phyloP scores from a whole-genome alignment of 1,284 basidiomycete species.

The Apiotrichum brassicae region DNA sequence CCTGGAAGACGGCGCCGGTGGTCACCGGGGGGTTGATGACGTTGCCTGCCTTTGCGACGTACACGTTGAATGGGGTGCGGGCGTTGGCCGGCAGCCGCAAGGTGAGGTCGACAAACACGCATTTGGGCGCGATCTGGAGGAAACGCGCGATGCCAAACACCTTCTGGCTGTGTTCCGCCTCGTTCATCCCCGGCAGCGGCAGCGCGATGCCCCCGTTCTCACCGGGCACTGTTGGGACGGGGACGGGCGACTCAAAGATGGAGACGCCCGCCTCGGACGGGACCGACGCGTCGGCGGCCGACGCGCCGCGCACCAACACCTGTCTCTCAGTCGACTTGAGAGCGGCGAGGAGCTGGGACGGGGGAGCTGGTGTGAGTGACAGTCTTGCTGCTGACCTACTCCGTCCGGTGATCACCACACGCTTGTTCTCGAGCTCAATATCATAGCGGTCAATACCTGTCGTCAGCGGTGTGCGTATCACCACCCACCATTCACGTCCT shows the following conservation, averaged over 20 bases:
- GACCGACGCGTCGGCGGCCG: slow-evolving; percentile 21
- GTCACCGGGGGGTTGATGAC: slow-evolving; percentile 42
- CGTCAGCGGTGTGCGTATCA: not conserved
- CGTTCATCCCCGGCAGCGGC: slow-evolving; percentile 36
- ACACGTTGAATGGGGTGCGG: slow-evolving; percentile 22
- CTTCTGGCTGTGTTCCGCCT: slow-evolving; percentile 43
- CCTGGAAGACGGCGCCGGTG: slow-evolving; percentile 35
- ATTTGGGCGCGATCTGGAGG: slow-evolving; percentile 44
- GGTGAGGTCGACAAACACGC: slow-evolving; percentile 45
- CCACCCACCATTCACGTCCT: slow-evolving; percentile 28
- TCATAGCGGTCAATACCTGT: slow-evolving; percentile 45
- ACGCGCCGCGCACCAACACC: slow-evolving; percentile 47
- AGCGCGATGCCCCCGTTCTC: slow-evolving; percentile 23
- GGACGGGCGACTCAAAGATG: slow-evolving; percentile 46
- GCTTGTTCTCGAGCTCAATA: slow-evolving; percentile 45
- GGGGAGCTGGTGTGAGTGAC: slow-evolving; percentile 35
- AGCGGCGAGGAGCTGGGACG: slow-evolving; percentile 43
- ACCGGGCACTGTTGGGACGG: slow-evolving; percentile 19
- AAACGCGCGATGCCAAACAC: slow-evolving; percentile 48
- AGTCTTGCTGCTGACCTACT: slow-evolving; percentile 23
- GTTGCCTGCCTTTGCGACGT: slow-evolving; percentile 44
- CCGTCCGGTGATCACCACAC: slow-evolving; percentile 44
- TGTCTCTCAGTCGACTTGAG: slow-evolving; percentile 47
- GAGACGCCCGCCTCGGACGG: slow-evolving; percentile 42
- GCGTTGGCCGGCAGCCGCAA: slow-evolving; percentile 35